Percentiles rank a stretch among this genome's conserved stretches.
phyloP scores from a whole-genome alignment of 352 stramenopile species.

The Pythium vanterpoolii region DNA sequence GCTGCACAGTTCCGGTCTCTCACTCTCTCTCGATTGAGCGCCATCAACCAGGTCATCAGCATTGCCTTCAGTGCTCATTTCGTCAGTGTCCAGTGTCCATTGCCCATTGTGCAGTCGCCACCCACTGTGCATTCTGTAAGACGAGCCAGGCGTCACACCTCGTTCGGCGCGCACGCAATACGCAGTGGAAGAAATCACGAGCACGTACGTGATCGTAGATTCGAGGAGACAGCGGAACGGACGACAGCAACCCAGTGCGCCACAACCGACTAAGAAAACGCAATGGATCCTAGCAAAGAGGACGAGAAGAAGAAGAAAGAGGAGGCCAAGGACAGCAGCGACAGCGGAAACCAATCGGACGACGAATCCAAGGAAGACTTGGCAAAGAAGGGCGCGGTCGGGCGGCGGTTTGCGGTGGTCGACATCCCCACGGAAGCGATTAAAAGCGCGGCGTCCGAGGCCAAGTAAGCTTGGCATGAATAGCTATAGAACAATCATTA shows the following conservation, averaged over 20 bases:
- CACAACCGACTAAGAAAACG: background rate
- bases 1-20: background rate
- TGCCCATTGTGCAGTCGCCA: no score
- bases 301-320: slow-evolving; percentile 22
- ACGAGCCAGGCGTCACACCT: background rate
- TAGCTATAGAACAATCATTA: background rate
- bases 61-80: no score
- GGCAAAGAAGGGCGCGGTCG: slow-evolving; percentile 31
- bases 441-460: slow-evolving; percentile 2
- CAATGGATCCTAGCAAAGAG: slow-evolving; percentile 26
- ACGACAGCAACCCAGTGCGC: no score
- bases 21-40: background rate
- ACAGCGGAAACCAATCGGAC: slow-evolving; percentile 23
- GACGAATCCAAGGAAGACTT: slow-evolving; percentile 27
- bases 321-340: slow-evolving; percentile 11
- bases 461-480: slow-evolving; percentile 14
- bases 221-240: no score
- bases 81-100: no score
- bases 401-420: slow-evolving; percentile 26
- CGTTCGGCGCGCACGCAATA: background rate
- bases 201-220: no score
- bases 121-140: no score
- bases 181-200: background rate
- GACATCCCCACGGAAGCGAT: slow-evolving; percentile 25
- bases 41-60: no score